Base-by-base conservation (phyloP, 2,329 filamentous ascomycete genomes). In the Diplodia scrobiculata region DNA sequence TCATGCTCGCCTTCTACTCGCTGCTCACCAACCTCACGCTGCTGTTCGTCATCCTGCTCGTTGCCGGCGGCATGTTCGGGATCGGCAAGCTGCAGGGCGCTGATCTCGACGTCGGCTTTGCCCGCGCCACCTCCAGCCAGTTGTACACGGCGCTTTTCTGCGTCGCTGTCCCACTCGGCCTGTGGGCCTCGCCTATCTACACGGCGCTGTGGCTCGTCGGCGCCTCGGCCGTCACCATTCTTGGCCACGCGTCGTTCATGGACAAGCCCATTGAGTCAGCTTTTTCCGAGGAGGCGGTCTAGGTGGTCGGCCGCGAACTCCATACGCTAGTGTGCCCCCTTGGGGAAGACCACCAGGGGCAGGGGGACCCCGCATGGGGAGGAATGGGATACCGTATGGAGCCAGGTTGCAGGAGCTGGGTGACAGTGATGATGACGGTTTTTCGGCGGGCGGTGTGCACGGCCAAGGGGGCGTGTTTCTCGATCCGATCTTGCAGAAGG, bases 261-360 rank as follows among this genome's bases (percentile, higher is more conserved):
- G 94, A 98, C 79, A 97, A 97, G 87, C 94, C 94, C 68, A 97
- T 98, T 84, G 95, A 98, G 89, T 94, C 96, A 93, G 93, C 93
- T 97, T 99, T 99, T 97, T 97, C 94, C 86, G 95, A 96, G 93
- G 95, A 99, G 94, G 94, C 95, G 93, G 95, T 99, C 91, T 99
- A 98, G 89, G 86, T 96, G 93, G 93, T 98, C 95, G 94, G 92
- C 94, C 94, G 95, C 95, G 90, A 95, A 90, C 93, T 97, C 94
- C 93, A 83, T 82, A 85, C 81, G 82, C 53, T 32, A 59, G 83
- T 84, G 89, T 90, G 92, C 92, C 93, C 91, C 89, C 84, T 87
- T 93, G 91, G 94, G 94, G 93, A 97, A 97, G 94, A 97, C 92
- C 92, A 95, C 91, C 91, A 86, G 90, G 91, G 90, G 90, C 88